Evolutionary conservation across 1,284 basidiomycete species (phyloP), one percentile per base, ranked within the genome.

Genomic region (Cryptococcus sp.): DNA sequence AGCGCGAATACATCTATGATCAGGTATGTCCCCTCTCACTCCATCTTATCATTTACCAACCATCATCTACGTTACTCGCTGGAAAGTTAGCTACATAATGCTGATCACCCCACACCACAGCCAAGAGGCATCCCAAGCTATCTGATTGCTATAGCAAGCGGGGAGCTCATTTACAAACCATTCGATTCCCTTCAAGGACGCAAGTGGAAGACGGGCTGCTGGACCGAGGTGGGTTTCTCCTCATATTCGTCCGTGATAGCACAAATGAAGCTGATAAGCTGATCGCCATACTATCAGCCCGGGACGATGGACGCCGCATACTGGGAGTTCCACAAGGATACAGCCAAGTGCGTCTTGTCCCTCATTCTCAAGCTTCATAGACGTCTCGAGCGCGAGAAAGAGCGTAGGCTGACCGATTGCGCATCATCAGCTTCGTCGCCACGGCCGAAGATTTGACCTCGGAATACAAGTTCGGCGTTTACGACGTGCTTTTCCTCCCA

Each of bases 281-380:
- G 29, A 48, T n/a, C 46, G 15, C 23, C 26, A 16, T 49, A 26
- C 26, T 38, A 29, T 10, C 46, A 74, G 77, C 92, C 93, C 0
- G 86, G 88, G 62, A 78, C 87, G 45, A 84, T 94, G 64, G 88
- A 93, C 3, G 83, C 83, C 0, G 86, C 89, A 0, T 89, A 87
- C 71, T 91, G 87, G 86, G 93, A 96, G 76, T 95, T 96, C 71
- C 87, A 86, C 62, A 86, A 88, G 66, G 91, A 94, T 68, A 89
- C 90, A 0, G 84, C 85, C 20, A 86, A 82, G 87, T 89, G 52
- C 60, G 75, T 59, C 43, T 22, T 41, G 17, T 38, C 23, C 22
- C 41, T 16, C 41, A 10, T n/a, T 44, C 13, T 34, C 29, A 34
- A 10, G 29, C 29, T 10, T 34, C 29, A 34, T 10, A 34, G 29